Evolutionary conservation across 2,329 filamentous ascomycete genomes (phyloP), one percentile per base, ranked within the genome.

Genomic region (Colletotrichum sp.): DNA sequence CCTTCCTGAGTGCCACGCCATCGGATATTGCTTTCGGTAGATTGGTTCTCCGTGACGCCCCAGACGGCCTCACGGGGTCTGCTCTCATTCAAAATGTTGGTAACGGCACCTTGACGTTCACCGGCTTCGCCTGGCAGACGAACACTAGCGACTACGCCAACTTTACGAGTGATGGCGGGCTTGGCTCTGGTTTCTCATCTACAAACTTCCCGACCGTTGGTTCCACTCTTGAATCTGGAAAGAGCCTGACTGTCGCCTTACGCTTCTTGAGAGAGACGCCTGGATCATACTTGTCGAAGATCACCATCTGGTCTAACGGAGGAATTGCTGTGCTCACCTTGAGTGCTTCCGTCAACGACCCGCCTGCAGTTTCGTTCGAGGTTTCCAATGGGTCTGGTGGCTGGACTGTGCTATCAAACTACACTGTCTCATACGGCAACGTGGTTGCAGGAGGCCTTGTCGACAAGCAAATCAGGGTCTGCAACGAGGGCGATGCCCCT

Each of bases 41-140:
- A 16, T 77, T 87, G 21, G 83, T 87, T 13, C 78, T 86, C 7
- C 82, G 81, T 14, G 79, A 80, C 8, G 81, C 80, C 13, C 60
- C 71, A 5, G 72, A 76, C 16, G 72, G 74, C 1, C 43, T 76
- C 34, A 76, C 74, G 4, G 74, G 48, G 2, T 79, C 83, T 10
- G 80, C 85, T 36, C 82, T 83, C 8, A 77, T 87, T 28, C 79
- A 82, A 55, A 88, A 88, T 72, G 76, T 83, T 39, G 86, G 86
- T 13, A 82, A 83, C 18, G 78, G 81, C 36, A 77, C 80, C 26
- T 74, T 88, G 68, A 84, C 79, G 2, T 83, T 88, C 39, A 77
- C 81, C 16, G 84, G 84, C 2, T 80, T 82, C 36, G 83, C 82
- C 7, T 86, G 81, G 80, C 82, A 83, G 28, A 80, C 78, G 48